Evolutionary conservation across 2,329 filamentous ascomycete species (phyloP).

Genomic region (Botrytis deweyae): DNA sequence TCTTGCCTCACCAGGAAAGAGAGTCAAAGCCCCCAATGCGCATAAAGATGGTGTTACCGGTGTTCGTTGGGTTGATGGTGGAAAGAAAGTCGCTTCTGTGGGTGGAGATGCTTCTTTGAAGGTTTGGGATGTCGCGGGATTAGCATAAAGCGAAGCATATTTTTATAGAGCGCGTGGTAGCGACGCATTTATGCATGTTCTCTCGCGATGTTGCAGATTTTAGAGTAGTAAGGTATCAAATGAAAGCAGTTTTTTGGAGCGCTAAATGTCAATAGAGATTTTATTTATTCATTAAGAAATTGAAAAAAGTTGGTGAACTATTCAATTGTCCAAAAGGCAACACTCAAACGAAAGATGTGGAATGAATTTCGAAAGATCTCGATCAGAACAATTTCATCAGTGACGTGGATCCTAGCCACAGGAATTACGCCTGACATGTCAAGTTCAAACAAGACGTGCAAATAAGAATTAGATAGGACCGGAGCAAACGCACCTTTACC

Average conservation of each 20-base stretch:
- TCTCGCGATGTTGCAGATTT: not conserved
- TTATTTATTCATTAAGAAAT: not conserved
- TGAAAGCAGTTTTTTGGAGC: not conserved
- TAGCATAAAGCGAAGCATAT: constrained; percentile 44
- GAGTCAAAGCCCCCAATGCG: constrained; percentile 80
- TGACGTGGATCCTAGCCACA: constrained; percentile 12
- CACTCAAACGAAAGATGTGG: not conserved
- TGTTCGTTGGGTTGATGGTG: constrained; percentile 72
- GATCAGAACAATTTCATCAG: not conserved
- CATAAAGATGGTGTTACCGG: constrained; percentile 96
- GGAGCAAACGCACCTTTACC: not conserved
- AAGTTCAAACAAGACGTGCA: not conserved
- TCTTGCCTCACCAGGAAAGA: constrained; percentile 74
- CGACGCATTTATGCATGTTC: not conserved
- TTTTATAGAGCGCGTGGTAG: not conserved
- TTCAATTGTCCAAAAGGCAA: not conserved
- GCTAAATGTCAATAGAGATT: constrained; percentile 1
- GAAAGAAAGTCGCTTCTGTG: constrained; percentile 68
- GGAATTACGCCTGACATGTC: not conserved
- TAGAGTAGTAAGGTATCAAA: not conserved
- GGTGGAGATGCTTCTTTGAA: constrained; percentile 91
- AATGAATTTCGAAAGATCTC: not conserved
- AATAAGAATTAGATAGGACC: not conserved
- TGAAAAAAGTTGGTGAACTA: not conserved
- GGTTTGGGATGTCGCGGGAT: constrained; percentile 69